phyloP scores from a whole-genome alignment of 2,329 filamentous ascomycete genomes.

The Tympanopsis confertula region DNA sequence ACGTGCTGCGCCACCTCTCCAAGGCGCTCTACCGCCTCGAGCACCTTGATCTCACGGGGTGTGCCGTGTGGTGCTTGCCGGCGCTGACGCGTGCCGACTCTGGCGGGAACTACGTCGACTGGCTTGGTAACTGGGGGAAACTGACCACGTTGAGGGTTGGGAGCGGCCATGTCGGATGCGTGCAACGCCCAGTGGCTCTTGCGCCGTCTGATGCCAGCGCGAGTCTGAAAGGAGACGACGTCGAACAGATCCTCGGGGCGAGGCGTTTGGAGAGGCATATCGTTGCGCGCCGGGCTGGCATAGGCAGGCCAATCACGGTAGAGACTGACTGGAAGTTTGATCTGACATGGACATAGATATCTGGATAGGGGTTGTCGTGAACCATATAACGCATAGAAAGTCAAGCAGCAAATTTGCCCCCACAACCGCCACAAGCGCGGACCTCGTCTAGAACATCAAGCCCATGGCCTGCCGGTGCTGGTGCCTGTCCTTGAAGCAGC shows the following conservation, averaged over 20 bases:
- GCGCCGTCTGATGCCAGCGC: constrained; percentile 18
- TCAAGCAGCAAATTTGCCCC: constrained; percentile 28
- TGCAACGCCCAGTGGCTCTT: too few species aligned
- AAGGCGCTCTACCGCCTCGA: constrained; percentile 43
- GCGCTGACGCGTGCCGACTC: constrained; percentile 27
- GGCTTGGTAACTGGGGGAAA: constrained; percentile 39
- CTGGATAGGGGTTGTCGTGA: too few species aligned
- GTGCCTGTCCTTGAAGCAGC: constrained; percentile 11
- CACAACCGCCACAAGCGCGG: constrained; percentile 24
- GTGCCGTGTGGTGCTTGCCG: constrained; percentile 36
- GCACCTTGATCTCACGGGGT: constrained; percentile 50
- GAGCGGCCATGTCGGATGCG: constrained; percentile 34
- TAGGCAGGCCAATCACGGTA: constrained; percentile 35
- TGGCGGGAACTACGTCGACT: constrained; percentile 26
- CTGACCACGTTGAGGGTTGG: constrained; percentile 30
- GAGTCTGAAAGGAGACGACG: constrained; percentile 17
- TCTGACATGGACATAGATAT: too few species aligned
- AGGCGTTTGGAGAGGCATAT: constrained; percentile 34
- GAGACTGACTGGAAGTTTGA: constrained; percentile 21
- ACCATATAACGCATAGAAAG: too few species aligned
- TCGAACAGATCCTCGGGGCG: constrained; percentile 24
- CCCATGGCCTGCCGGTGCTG: constrained; percentile 11
- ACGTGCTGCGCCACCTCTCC: constrained; percentile 41
- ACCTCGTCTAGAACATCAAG: constrained; percentile 14
- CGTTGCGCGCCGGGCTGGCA: constrained; percentile 29